Evolutionary conservation across 1,139 yeast genomes (phyloP).

Genomic region (Pichia sp.): DNA sequence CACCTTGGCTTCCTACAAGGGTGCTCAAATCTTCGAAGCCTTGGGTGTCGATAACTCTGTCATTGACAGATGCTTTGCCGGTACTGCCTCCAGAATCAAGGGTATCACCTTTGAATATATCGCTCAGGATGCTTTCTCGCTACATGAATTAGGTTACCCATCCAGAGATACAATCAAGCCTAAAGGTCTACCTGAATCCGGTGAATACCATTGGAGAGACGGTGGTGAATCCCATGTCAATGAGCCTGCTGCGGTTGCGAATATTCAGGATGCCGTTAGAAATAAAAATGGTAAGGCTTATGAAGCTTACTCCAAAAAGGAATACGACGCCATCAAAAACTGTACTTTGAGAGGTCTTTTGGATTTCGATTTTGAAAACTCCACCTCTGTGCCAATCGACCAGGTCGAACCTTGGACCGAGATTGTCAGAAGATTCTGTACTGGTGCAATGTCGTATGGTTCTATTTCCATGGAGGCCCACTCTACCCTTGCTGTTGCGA

Average conservation of each 20-base stretch:
- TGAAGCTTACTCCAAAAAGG: slow-evolving; percentile 83
- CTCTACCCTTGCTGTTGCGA: slow-evolving; percentile 95
- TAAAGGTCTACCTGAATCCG: slow-evolving; percentile 80
- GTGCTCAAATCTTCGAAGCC: slow-evolving; percentile 98
- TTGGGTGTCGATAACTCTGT: slow-evolving; percentile 94
- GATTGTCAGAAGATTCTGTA: slow-evolving; percentile 92
- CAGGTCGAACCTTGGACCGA: slow-evolving; percentile 99
- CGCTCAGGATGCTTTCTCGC: slow-evolving; percentile 91
- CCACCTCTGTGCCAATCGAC: slow-evolving; percentile 81
- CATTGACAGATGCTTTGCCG: slow-evolving; percentile 92
- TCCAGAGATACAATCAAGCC: slow-evolving; percentile 68
- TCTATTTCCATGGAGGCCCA: slow-evolving; percentile 98
- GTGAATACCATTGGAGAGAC: slow-evolving; percentile 98
- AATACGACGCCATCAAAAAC: slow-evolving; percentile 84
- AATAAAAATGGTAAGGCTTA: slow-evolving; percentile 93
- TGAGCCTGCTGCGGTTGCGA: slow-evolving; percentile 92
- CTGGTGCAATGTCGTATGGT: slow-evolving; percentile 99
- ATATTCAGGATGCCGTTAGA: slow-evolving; percentile 93
- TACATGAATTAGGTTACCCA: slow-evolving; percentile 93
- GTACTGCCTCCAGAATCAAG: slow-evolving; percentile 94
- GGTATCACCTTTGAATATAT: slow-evolving; percentile 94
- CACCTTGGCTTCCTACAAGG: slow-evolving; percentile 93
- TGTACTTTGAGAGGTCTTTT: slow-evolving; percentile 92
- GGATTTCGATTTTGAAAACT: slow-evolving; percentile 75
- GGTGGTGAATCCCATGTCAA: slow-evolving; percentile 96